Evolutionary conservation across 2,329 filamentous ascomycete genomes (phyloP), one percentile per base, ranked within the genome.

Genomic region (Trichophyton equinum): DNA sequence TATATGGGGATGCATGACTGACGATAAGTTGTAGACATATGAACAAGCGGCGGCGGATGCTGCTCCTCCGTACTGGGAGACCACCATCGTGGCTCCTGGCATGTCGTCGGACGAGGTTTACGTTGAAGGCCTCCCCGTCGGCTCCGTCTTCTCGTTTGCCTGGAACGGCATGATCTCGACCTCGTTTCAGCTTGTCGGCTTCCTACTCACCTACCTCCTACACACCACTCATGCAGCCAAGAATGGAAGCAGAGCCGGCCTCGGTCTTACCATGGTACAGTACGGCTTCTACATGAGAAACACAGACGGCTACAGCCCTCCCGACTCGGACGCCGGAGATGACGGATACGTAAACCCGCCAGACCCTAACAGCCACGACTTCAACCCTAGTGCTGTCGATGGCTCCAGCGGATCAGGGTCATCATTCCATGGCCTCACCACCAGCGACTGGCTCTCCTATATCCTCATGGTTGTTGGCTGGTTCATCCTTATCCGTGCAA

Each of bases 221-320:
- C 94, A 99, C 80, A 97, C 94, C 33, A 96, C 92, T 6, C 94
- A 99, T 74, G 94, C 94, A 3, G 94, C 94, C 68, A 99, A 99
- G 78, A 96, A 99, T 72, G 94, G 94, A 57, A 96, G 91, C 53
- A 88, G 90, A 69, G 91, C 92, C 58, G 94, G 94, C 60, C 85
- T 99, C 58, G 94, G 94, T 63, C 89, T 99, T 67, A 96, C 91
- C 0, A 82, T 99, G 9, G 91, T 99, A 56, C 92, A 97, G 73
- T 97, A 95, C 70, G 94, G 94, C 36, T 97, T 99, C 75, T 91
- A 90, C 67, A 95, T 97, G 89, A 94, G 91, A 71, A 75, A 74
- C 60, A 76, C 77, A 20, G 68, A 71, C 62, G 77, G 76, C 3
- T 70, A 33, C 38, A 38, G 72, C 9, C 58, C 60, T 36, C 55